Base-by-base conservation (phyloP, 2,329 filamentous ascomycete genomes). In the Trichothecium roseum region DNA sequence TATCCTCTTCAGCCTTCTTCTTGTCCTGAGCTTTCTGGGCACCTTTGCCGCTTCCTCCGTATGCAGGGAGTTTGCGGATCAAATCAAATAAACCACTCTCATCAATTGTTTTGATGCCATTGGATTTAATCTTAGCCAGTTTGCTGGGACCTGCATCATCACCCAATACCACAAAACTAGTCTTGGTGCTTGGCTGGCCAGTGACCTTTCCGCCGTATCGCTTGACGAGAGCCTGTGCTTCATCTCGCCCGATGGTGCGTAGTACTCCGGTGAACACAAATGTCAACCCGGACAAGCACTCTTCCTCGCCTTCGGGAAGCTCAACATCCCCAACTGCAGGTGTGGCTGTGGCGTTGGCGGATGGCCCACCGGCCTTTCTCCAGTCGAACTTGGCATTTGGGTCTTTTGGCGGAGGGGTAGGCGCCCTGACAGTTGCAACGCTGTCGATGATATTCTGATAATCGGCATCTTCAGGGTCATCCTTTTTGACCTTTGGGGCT, bases 231-330 rank as follows among this genome's bases (percentile, higher is more conserved):
- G 74, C 78, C 45, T 88, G 81, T 2, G 77, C 89, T 48, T 94
- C 87, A 5, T 94, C 87, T 41, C 91, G 78, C 30, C 83, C 79
- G 38, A 96, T 73, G 0, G 74, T 79, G 41, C 84, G 74, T 28
- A 96, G 66, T 17, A 95, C 70, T 17, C 91, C 91, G 1, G 93
- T 98, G 50, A 98, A 98, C 18, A 98, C 91, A 52, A 98, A 98
- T 0, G 78, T 83, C 37, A 96, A 68, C 0, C 93, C 91, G 37
- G 80, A 79, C 37, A 98, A 72, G 53, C 91, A 98, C 47, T 95
- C 93, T 9, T 91, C 84, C 35, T 79, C 78, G 7, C 91, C 91
- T 15, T 75, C 72, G 1, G 91, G 91, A 34, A 95, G 63, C 13
- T 94, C 85, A 20, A 68, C 75, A 8, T 69, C 63, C 9, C 76